These are phyloP conservation scores for Kwoniella mangroviensis DNA, from an alignment of 768 basidiomycete genomes.

Conservation along the genomic window DNA sequence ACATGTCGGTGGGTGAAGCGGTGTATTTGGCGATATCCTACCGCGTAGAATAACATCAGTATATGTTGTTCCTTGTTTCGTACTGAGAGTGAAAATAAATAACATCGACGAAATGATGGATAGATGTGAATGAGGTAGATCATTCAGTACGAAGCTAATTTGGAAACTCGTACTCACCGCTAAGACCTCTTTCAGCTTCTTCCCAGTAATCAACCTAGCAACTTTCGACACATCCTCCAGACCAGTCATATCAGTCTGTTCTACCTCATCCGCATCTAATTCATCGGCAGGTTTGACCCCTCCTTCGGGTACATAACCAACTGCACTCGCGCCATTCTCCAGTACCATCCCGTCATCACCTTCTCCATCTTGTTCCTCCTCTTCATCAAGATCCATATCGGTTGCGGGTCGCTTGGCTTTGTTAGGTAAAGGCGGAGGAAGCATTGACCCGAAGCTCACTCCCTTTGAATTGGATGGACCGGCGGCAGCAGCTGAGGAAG, in stretches of 20 bases:
- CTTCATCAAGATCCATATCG: conserved; percentile 62
- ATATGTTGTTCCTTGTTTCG: neutral
- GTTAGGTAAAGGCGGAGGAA: conserved; percentile 51
- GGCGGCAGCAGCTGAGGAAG: neutral
- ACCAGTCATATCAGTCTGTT: conserved; percentile 84
- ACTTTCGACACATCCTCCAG: conserved; percentile 86
- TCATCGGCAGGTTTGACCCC: conserved; percentile 94
- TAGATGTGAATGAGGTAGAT: no score
- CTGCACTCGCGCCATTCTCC: conserved; percentile 64
- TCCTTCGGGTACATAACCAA: conserved; percentile 62
- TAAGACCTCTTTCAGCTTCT: conserved; percentile 82
- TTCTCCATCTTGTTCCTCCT: conserved; percentile 59
- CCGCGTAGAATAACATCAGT: neutral
- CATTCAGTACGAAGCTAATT: neutral
- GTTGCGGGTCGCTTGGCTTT: conserved; percentile 28
- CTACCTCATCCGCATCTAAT: conserved; percentile 89
- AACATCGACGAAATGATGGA: no score
- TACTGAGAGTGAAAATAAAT: no score
- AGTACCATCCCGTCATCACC: conserved; percentile 64
- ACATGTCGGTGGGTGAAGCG: conserved; percentile 74
- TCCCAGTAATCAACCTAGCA: conserved; percentile 85
- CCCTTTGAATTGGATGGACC: conserved; percentile 31
- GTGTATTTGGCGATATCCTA: conserved; percentile 91
- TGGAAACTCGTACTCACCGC: conserved; percentile 62
- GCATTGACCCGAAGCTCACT: conserved; percentile 42